Evolutionary conservation across 2,329 filamentous ascomycete species (phyloP).

Genomic region (Cercospora nicotianae): DNA sequence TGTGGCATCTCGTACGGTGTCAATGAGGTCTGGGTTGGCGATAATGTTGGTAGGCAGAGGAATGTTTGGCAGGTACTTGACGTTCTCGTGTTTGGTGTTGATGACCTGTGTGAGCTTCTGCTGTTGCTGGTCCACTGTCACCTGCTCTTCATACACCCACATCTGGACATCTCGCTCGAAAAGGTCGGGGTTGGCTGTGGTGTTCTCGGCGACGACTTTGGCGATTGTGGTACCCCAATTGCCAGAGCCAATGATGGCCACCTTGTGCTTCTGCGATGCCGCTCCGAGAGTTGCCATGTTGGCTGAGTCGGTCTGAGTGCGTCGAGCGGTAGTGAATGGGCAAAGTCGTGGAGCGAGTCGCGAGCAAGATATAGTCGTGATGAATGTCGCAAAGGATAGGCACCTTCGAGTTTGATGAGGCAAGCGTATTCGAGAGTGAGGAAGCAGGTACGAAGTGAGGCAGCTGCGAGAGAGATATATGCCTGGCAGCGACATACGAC

Average conservation of each 20-base stretch:
- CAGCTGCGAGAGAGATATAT: not conserved
- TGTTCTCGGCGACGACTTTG: conserved; percentile 95
- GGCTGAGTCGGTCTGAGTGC: not conserved
- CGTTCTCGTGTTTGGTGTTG: conserved; percentile 90
- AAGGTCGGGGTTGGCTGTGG: conserved; percentile 70
- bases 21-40: conserved; percentile 77
- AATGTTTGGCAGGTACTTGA: conserved; percentile 95
- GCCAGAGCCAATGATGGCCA: conserved; percentile 90
- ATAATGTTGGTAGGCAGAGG: conserved; percentile 77
- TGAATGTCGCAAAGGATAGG: not conserved
- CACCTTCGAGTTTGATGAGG: not conserved
- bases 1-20: conserved; percentile 78
- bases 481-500: not conserved
- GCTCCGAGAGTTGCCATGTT: conserved; percentile 52
- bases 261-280: conserved; percentile 76
- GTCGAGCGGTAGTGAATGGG: too few relatives aligned
- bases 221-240: conserved; percentile 99
- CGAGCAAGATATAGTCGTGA: not conserved
- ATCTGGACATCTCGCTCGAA: conserved; percentile 92
- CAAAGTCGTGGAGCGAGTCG: not conserved
- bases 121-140: conserved; percentile 71
- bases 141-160: conserved; percentile 98
- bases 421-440: not conserved
- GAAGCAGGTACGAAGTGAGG: not conserved
- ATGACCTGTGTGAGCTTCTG: conserved; percentile 90